phyloP scores from a whole-genome alignment of 805 yeast species.

The Tetrapisispora fleetii region DNA sequence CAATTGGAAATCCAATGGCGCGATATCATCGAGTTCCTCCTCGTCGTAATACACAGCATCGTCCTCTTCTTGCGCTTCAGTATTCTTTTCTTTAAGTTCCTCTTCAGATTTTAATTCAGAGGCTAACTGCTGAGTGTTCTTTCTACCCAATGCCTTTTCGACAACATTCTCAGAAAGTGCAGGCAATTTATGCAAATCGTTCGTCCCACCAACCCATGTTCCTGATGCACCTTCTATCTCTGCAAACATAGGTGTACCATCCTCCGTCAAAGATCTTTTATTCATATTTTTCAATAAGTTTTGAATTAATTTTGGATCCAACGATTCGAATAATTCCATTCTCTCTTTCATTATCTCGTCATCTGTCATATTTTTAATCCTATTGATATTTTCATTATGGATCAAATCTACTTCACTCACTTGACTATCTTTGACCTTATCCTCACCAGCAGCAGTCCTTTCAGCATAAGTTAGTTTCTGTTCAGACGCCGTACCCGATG shows the following conservation, averaged over 20 bases:
- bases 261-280: conserved; percentile 30
- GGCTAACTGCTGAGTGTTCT: neutral
- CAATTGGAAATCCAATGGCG: conserved; percentile 41
- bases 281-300: conserved; percentile 49
- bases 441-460: neutral
- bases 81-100: conserved; percentile 2
- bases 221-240: conserved; percentile 31
- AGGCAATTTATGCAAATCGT: conserved; percentile 16
- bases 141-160: conserved; percentile 21
- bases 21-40: conserved; percentile 42
- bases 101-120: conserved; percentile 5
- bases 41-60: conserved; percentile 27
- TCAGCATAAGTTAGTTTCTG: neutral
- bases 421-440: neutral
- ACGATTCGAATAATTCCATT: conserved; percentile 51
- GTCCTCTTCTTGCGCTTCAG: conserved; percentile 1
- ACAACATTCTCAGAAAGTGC: conserved; percentile 22
- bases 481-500: neutral
- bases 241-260: conserved; percentile 31
- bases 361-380: conserved; percentile 49
- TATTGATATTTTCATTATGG: conserved; percentile 63
- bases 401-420: conserved; percentile 61
- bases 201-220: conserved; percentile 29
- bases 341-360: conserved; percentile 57
- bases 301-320: conserved; percentile 62